Percentiles rank a stretch among this genome's conserved stretches.
Conservation (phyloP, 1,284 basidiomycete species). For the Cryptococcus sp. region DNA sequence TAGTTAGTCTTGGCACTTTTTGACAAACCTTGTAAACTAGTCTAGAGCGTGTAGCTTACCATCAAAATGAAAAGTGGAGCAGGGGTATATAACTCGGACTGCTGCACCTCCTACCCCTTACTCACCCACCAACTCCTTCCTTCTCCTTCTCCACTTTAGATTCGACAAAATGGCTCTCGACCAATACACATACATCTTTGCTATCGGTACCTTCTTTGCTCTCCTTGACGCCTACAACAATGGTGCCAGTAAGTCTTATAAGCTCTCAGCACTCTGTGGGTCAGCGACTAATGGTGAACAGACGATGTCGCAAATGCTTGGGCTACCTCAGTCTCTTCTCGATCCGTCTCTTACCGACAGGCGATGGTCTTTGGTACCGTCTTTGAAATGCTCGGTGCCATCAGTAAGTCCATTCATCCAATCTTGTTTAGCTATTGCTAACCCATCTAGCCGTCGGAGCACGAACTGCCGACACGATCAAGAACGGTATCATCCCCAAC, state of each 20-base stretch:
- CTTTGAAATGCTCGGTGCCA: slow-evolving; percentile 51
- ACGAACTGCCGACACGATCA: slow-evolving; percentile 51
- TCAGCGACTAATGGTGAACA: background rate
- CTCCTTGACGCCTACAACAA: slow-evolving; percentile 53
- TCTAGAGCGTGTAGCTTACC: no score
- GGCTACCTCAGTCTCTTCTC: slow-evolving; percentile 52
- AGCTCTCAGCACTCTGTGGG: no score
- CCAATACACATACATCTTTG: slow-evolving; percentile 50
- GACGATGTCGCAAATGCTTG: slow-evolving; percentile 50
- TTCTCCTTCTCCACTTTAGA: background rate
- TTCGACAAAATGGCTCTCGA: slow-evolving; percentile 51
- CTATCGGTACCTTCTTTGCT: slow-evolving; percentile 50
- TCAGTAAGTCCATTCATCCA: slow-evolving; percentile 13
- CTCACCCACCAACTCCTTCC: background rate
- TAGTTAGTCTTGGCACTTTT: no score
- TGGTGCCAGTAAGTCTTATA: slow-evolving; percentile 47
- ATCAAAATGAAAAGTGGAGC: no score
- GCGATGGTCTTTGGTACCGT: slow-evolving; percentile 50
- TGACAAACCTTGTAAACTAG: no score
- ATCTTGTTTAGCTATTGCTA: background rate
- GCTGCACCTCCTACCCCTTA: no score
- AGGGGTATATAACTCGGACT: no score
- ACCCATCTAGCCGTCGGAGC: slow-evolving; percentile 37
- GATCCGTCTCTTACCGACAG: slow-evolving; percentile 50
- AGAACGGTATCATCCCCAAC: slow-evolving; percentile 50